phyloP scores from a whole-genome alignment of 257 asterid genomes.

The Solanum ahanhuiri region DNA sequence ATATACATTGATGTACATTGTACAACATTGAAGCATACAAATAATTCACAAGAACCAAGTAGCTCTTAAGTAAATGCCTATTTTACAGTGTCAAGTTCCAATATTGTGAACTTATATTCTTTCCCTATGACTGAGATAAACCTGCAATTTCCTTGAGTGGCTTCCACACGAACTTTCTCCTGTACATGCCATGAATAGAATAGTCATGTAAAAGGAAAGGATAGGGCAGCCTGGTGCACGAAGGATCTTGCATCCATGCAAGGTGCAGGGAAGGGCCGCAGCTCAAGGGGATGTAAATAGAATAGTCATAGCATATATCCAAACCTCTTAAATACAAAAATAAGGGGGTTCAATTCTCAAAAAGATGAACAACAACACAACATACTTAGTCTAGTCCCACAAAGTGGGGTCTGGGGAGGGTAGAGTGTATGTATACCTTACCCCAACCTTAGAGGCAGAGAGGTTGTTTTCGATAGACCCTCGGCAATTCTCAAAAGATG shows the following conservation, averaged over 20 bases:
- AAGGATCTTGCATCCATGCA: not conserved
- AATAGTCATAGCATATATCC: not conserved
- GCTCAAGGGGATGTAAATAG: not conserved
- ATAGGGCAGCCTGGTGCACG: not conserved
- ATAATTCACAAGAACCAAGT: not conserved
- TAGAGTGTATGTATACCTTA: not conserved
- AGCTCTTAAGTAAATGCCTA: not conserved
- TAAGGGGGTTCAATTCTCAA: not conserved
- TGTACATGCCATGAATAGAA: slow-evolving; percentile 10
- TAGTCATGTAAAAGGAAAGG: not conserved
- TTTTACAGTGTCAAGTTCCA: not conserved
- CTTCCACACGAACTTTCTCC: slow-evolving; percentile 82
- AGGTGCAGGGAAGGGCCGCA: not conserved
- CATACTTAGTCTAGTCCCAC: not conserved
- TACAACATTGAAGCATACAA: not conserved
- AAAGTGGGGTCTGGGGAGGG: not conserved
- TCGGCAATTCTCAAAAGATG: not conserved
- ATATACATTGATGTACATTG: not conserved
- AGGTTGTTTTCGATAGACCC: not conserved
- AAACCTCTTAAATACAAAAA: not conserved
- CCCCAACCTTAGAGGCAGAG: not conserved
- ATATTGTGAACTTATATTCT: not conserved
- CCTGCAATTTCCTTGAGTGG: slow-evolving; percentile 72
- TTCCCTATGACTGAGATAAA: slow-evolving; percentile 14
- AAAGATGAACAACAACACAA: not conserved